Conservation (phyloP, 2,329 filamentous ascomycete species). For the Dactylellina drechsleri region DNA sequence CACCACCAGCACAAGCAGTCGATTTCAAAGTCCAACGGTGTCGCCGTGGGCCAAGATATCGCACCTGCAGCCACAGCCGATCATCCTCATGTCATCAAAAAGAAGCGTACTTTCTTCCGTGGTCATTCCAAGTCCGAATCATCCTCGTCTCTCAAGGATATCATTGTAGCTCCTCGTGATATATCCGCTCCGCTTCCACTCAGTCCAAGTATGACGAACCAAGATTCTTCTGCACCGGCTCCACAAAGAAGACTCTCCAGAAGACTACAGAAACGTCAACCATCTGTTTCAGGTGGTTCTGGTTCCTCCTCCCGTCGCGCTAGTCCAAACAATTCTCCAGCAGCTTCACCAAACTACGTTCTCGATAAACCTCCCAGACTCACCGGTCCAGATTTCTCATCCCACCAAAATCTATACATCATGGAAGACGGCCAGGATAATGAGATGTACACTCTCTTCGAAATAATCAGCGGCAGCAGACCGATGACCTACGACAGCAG, state of each 20-base stretch:
- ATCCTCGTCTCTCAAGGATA: conserved; percentile 39
- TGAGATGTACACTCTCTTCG: conserved; percentile 52
- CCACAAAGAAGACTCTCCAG: conserved; percentile 37
- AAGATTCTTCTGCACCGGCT: conserved; percentile 25
- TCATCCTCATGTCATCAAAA: conserved; percentile 35
- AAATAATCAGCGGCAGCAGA: conserved; percentile 47
- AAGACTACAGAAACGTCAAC: conserved; percentile 47
- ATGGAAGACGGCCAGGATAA: conserved; percentile 51
- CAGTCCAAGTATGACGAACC: conserved; percentile 12
- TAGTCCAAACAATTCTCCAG: conserved; percentile 34
- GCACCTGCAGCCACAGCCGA: conserved; percentile 9
- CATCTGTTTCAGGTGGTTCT: conserved; percentile 20
- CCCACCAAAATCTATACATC: conserved; percentile 48
- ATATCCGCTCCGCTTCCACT: conserved; percentile 14
- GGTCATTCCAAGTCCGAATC: conserved; percentile 40
- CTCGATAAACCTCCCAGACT: conserved; percentile 50
- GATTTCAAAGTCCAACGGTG: conserved; percentile 26
- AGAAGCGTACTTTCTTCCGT: conserved; percentile 52
- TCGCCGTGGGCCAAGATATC: conserved; percentile 16
- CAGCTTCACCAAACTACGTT: conserved; percentile 42
- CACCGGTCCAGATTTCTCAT: conserved; percentile 42
- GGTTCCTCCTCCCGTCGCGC: conserved; percentile 30
- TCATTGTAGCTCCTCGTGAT: conserved; percentile 35
- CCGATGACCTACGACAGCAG: conserved; percentile 11
- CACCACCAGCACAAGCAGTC: conserved; percentile 21